These are phyloP conservation scores for Fusarium euwallaceae DNA, from an alignment of 2,329 filamentous ascomycete species.

Conservation along the genomic window DNA sequence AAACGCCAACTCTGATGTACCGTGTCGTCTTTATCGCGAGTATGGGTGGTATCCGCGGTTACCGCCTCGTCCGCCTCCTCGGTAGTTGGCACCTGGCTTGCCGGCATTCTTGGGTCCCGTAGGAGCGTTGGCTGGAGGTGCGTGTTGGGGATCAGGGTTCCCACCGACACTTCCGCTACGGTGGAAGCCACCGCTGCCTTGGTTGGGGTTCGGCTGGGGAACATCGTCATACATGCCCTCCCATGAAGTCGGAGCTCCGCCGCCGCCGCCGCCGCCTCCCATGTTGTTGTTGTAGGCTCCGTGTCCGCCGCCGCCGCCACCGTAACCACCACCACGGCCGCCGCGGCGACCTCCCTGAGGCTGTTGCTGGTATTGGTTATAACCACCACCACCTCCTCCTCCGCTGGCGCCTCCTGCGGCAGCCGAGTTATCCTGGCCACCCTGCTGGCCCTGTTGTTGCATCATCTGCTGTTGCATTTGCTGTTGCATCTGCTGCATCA, in stretches of 20 bases:
- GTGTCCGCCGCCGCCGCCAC: slow-evolving; percentile 45
- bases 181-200: slow-evolving; percentile 54
- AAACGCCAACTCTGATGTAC: slow-evolving; percentile 7
- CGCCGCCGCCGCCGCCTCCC: slow-evolving; percentile 53
- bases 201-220: slow-evolving; percentile 79
- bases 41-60: slow-evolving; percentile 87
- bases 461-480: slow-evolving; percentile 59
- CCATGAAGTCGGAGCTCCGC: slow-evolving; percentile 85
- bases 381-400: slow-evolving; percentile 48
- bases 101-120: slow-evolving; percentile 97
- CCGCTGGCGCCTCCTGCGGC: slow-evolving; percentile 24
- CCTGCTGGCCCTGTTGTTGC: slow-evolving; percentile 54
- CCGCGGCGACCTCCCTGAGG: slow-evolving; percentile 50
- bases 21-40: slow-evolving; percentile 49
- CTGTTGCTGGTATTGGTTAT: slow-evolving; percentile 62
- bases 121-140: slow-evolving; percentile 73
- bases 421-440: slow-evolving; percentile 47
- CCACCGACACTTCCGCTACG: slow-evolving; percentile 58
- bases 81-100: slow-evolving; percentile 91
- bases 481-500: slow-evolving; percentile 72
- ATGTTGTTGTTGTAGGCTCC: slow-evolving; percentile 50
- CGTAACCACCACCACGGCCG: slow-evolving; percentile 49
- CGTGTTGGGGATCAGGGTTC: slow-evolving; percentile 59
- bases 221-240: slow-evolving; percentile 99
- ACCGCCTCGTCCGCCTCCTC: slow-evolving; percentile 85